These are phyloP conservation scores for Lecanicillium sp. DNA, from an alignment of 2,329 filamentous ascomycete species.

Conservation along the genomic window DNA sequence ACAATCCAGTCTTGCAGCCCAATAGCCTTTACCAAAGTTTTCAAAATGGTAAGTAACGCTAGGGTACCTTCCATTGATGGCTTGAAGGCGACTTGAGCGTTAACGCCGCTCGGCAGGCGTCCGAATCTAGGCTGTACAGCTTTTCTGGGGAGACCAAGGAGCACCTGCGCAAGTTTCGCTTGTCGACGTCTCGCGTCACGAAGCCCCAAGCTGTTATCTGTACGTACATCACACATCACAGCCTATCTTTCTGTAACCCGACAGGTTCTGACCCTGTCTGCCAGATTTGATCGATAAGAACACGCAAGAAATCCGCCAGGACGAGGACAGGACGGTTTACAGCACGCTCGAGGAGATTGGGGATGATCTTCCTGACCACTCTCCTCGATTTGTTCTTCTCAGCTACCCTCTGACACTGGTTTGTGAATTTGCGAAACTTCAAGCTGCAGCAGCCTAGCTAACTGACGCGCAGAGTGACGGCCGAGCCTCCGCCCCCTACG, in stretches of 20 bases:
- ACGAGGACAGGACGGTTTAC: constrained; percentile 72
- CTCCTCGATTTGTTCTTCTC: constrained; percentile 81
- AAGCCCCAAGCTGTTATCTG: constrained; percentile 90
- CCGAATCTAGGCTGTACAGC: constrained; percentile 84
- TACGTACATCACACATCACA: constrained; percentile 47
- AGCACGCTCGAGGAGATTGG: constrained; percentile 71
- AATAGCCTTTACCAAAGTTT: not conserved
- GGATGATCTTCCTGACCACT: constrained; percentile 88
- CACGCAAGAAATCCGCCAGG: constrained; percentile 81
- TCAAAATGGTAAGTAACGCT: not conserved
- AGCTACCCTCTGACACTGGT: constrained; percentile 88
- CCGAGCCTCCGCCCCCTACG: constrained; percentile 82
- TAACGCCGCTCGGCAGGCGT: constrained; percentile 33
- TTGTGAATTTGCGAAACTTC: constrained; percentile 23
- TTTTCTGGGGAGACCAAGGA: constrained; percentile 88
- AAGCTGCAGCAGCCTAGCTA: constrained; percentile 14
- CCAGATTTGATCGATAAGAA: constrained; percentile 85
- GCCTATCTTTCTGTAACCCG: too few relatives aligned
- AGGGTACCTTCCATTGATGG: not conserved
- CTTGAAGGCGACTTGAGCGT: not conserved
- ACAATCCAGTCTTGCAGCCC: not conserved
- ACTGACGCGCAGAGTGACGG: constrained; percentile 60
- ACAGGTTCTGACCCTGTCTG: constrained; percentile 12
- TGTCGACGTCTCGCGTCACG: constrained; percentile 81
- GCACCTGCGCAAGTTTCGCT: constrained; percentile 87